phyloP scores from a whole-genome alignment of 176 grass and related monocot genomes.

The Zea luxurians region DNA sequence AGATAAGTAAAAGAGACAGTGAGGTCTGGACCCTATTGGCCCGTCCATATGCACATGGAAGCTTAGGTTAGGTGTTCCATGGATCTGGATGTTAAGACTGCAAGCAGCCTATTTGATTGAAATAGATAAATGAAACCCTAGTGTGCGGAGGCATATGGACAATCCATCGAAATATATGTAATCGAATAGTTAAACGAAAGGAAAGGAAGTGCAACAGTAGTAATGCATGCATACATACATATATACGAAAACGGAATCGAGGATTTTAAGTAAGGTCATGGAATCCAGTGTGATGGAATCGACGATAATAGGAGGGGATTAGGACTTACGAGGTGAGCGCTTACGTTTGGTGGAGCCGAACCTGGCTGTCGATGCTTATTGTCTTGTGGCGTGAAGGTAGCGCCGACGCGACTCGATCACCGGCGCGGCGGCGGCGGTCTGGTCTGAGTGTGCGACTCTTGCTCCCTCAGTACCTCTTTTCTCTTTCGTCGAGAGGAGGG shows the following conservation, averaged over 20 bases:
- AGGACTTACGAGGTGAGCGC: neutral
- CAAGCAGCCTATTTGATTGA: neutral
- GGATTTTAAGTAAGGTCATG: too few relatives aligned
- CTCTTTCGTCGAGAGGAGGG: too few relatives aligned
- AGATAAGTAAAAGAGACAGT: neutral
- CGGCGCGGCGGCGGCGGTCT: neutral
- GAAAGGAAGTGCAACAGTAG: neutral
- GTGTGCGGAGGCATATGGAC: neutral
- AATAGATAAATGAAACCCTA: neutral
- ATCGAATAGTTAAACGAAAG: neutral
- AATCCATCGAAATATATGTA: neutral
- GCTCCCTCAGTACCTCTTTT: too few relatives aligned
- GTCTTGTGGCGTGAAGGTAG: neutral
- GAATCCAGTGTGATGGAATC: slow-evolving; percentile 1
- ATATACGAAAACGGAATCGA: neutral
- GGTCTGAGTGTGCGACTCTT: too few relatives aligned
- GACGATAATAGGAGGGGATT: neutral
- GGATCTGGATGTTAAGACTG: neutral
- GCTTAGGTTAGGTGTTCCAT: neutral
- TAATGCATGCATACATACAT: neutral
- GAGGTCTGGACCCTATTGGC: neutral
- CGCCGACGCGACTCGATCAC: neutral
- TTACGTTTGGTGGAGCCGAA: slow-evolving; percentile 61
- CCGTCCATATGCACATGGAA: neutral
- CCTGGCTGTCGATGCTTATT: slow-evolving; percentile 38